These are phyloP conservation scores for Kwoniella botswanensis DNA, from an alignment of 768 basidiomycete species.

Conservation along the genomic window DNA sequence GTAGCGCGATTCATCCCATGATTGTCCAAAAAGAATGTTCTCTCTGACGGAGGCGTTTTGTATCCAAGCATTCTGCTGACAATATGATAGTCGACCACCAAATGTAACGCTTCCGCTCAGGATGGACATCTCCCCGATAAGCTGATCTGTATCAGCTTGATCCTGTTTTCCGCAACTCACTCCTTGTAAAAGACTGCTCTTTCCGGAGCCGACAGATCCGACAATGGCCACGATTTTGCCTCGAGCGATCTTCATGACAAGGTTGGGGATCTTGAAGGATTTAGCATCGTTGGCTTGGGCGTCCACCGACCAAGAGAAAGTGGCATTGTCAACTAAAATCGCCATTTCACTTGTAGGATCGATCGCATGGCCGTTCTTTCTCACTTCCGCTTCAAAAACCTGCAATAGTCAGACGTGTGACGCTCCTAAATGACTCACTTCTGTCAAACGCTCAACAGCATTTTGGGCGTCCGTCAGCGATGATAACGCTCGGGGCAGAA, in stretches of 20 bases:
- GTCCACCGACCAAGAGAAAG: slow-evolving; percentile 68
- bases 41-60: slow-evolving; percentile 69
- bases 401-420: slow-evolving; percentile 11
- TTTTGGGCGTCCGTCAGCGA: slow-evolving; percentile 70
- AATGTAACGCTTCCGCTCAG: slow-evolving; percentile 65
- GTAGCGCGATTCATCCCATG: slow-evolving; percentile 69
- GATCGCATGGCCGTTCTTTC: slow-evolving; percentile 60
- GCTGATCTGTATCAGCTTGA: slow-evolving; percentile 46
- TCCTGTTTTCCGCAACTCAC: slow-evolving; percentile 29
- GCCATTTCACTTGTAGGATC: slow-evolving; percentile 63
- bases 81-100: slow-evolving; percentile 71
- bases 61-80: slow-evolving; percentile 77
- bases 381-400: slow-evolving; percentile 67
- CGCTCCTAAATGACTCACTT: slow-evolving; percentile 27
- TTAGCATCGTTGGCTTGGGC: slow-evolving; percentile 11
- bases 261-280: slow-evolving; percentile 64
- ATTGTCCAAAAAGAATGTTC: slow-evolving; percentile 71
- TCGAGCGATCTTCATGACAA: slow-evolving; percentile 66
- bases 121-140: slow-evolving; percentile 74
- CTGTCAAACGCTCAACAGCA: slow-evolving; percentile 65
- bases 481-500: slow-evolving; percentile 61
- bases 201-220: slow-evolving; percentile 71
- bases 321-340: slow-evolving; percentile 64
- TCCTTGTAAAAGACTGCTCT: slow-evolving; percentile 60
- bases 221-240: slow-evolving; percentile 69